Conservation (phyloP, 352 stramenopile species). For the Blastocystis sp. region DNA sequence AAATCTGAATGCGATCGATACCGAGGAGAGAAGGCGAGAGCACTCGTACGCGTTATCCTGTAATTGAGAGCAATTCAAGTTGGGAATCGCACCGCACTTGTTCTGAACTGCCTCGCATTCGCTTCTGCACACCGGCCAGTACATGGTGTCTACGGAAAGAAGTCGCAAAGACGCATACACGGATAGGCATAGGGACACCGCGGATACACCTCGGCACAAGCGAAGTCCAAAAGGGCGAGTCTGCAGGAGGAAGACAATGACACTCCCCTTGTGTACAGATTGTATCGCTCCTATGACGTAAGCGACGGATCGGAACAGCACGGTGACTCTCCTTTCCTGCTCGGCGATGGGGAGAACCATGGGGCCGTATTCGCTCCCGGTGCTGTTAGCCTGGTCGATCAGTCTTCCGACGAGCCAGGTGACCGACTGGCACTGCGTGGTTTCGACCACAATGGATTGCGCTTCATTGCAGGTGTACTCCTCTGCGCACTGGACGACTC, state of each 20-base stretch:
- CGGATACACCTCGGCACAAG: slow-evolving; percentile 14
- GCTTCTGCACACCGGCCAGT: slow-evolving; percentile 5
- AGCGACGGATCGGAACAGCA: neutral
- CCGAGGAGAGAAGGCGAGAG: neutral
- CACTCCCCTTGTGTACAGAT: neutral
- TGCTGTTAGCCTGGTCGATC: neutral
- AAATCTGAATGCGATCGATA: neutral
- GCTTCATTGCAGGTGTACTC: slow-evolving; percentile 55
- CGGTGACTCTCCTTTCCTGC: neutral
- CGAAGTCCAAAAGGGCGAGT: neutral
- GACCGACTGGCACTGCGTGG: neutral
- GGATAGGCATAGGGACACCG: neutral
- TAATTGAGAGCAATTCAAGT: slow-evolving; percentile 29
- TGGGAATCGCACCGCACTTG: slow-evolving; percentile 3
- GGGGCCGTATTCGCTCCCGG: neutral
- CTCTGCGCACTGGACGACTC: neutral
- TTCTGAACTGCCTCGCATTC: slow-evolving; percentile 35
- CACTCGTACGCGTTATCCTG: slow-evolving; percentile 12
- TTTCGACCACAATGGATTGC: neutral
- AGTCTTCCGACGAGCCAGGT: slow-evolving; percentile 7
- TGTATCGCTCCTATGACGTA: slow-evolving; percentile 1
- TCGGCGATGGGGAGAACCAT: neutral
- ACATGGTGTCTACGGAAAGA: slow-evolving; percentile 21
- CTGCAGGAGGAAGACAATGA: neutral
- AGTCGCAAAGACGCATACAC: neutral